Evolutionary conservation across 2,329 filamentous ascomycete genomes (phyloP).

Genomic region (Pleurostoma richardsiae): DNA sequence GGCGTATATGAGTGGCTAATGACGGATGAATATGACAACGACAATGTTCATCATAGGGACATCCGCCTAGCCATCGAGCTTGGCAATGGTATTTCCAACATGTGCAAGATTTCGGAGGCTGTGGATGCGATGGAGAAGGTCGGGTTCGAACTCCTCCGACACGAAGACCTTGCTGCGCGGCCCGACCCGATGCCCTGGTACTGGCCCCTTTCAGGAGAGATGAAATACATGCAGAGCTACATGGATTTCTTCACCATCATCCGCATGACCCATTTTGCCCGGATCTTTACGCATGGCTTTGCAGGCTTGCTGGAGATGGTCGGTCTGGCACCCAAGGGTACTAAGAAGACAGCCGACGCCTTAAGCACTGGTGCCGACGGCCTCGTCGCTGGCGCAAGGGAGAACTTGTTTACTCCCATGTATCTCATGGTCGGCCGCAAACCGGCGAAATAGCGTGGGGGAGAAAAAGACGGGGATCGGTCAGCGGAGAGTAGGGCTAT

Average conservation of each 20-base stretch:
- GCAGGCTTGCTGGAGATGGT: conserved; percentile 72
- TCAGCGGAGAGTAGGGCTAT: no score
- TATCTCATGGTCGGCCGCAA: conserved; percentile 95
- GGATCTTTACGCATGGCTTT: conserved; percentile 69
- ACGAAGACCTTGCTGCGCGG: conserved; percentile 82
- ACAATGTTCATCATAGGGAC: conserved; percentile 78
- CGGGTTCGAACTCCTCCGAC: conserved; percentile 76
- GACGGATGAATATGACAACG: conserved; percentile 91
- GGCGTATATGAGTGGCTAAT: conserved; percentile 99
- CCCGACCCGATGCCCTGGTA: conserved; percentile 83
- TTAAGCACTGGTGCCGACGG: conserved; percentile 77
- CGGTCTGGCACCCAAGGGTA: conserved; percentile 72
- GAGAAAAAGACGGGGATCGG: background rate
- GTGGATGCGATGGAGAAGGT: conserved; percentile 78
- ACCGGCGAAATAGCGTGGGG: conserved; percentile 42
- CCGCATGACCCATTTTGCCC: conserved; percentile 83
- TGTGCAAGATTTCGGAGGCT: conserved; percentile 83
- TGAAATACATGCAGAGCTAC: conserved; percentile 75
- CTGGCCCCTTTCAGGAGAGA: conserved; percentile 82
- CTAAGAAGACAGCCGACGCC: conserved; percentile 92
- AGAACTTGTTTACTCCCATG: conserved; percentile 98
- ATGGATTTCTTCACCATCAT: conserved; percentile 78
- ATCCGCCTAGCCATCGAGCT: conserved; percentile 94
- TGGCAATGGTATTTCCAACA: conserved; percentile 95
- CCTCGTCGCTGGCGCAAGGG: conserved; percentile 77